Evolutionary conservation across 805 yeast genomes (phyloP).

Genomic region (Debaryomyces prosopidis): DNA sequence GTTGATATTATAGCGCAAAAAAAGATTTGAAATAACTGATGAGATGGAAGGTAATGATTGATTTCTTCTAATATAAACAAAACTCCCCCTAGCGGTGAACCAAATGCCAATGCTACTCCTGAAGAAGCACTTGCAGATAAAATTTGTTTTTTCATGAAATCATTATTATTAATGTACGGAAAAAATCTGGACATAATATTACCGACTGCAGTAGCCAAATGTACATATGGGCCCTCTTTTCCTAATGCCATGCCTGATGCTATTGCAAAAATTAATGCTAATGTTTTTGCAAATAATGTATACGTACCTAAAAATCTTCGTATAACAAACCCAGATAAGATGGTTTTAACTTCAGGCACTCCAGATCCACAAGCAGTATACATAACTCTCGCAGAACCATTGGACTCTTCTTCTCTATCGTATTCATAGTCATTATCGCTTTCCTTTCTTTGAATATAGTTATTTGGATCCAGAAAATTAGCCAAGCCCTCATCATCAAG

Average conservation of each 20-base stretch:
- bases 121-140: slow-evolving; percentile 58
- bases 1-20: slow-evolving; percentile 57
- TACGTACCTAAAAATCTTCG: slow-evolving; percentile 52
- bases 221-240: slow-evolving; percentile 65
- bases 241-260: slow-evolving; percentile 60
- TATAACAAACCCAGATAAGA: slow-evolving; percentile 58
- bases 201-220: slow-evolving; percentile 59
- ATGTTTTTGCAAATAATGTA: slow-evolving; percentile 49
- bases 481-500: not conserved
- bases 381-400: slow-evolving; percentile 21
- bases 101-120: slow-evolving; percentile 63
- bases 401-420: not conserved
- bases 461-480: not conserved
- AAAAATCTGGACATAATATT: slow-evolving; percentile 51
- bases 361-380: slow-evolving; percentile 61
- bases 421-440: not conserved
- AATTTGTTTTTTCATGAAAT: slow-evolving; percentile 51
- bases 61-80: slow-evolving; percentile 58
- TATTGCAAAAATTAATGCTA: slow-evolving; percentile 51
- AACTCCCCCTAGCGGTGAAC: slow-evolving; percentile 61
- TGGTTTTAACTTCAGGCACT: slow-evolving; percentile 62
- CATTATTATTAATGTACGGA: slow-evolving; percentile 46
- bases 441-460: not conserved
- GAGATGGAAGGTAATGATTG: slow-evolving; percentile 53
- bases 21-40: slow-evolving; percentile 54